Conservation (phyloP, 2,329 filamentous ascomycete species). For the Colletotrichum sp. region DNA sequence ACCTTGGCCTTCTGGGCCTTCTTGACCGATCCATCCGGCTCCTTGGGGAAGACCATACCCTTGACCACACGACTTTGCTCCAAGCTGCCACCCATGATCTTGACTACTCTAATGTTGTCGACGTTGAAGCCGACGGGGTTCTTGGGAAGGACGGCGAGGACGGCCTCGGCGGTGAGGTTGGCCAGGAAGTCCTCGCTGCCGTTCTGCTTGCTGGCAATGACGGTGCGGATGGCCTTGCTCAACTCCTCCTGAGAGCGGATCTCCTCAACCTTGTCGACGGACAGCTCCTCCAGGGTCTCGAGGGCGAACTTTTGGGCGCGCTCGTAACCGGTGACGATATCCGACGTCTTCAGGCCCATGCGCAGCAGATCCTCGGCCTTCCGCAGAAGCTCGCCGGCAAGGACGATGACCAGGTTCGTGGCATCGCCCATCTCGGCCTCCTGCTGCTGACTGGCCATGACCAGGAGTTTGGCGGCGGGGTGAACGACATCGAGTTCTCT, state of each 20-base stretch:
- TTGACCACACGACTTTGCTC: constrained; percentile 94
- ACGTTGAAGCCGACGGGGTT: constrained; percentile 97
- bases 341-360: constrained; percentile 98
- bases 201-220: constrained; percentile 95
- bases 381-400: constrained; percentile 92
- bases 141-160: constrained; percentile 90
- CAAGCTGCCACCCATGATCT: constrained; percentile 98
- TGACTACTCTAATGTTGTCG: constrained; percentile 97
- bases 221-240: constrained; percentile 93
- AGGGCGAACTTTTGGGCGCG: constrained; percentile 90
- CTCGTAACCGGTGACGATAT: constrained; percentile 96
- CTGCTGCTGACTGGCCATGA: constrained; percentile 99
- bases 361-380: constrained; percentile 96
- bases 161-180: constrained; percentile 82
- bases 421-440: constrained; percentile 99
- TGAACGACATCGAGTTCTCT: constrained; percentile 98
- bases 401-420: constrained; percentile 94
- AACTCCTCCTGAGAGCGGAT: constrained; percentile 82
- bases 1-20: constrained; percentile 94
- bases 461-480: constrained; percentile 94
- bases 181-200: constrained; percentile 91
- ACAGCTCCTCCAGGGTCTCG: constrained; percentile 83
- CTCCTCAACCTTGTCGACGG: constrained; percentile 89
- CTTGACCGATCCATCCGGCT: constrained; percentile 91
- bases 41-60: constrained; percentile 97